Base-by-base conservation (phyloP, 2,329 filamentous ascomycete species). In the Pseudocercospora macadamiae region DNA sequence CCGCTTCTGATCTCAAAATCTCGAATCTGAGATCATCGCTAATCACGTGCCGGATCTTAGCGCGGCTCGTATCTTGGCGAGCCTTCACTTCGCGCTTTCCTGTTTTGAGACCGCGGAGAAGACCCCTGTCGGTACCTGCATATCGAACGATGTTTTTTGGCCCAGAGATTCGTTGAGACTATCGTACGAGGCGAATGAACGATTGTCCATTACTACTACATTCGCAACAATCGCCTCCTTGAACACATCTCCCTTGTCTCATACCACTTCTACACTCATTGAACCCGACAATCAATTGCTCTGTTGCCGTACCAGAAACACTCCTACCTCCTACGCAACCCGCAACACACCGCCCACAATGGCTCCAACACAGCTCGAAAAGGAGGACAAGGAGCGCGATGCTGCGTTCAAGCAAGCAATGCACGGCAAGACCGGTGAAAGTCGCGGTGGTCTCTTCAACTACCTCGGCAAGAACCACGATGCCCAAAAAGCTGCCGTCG, bases 361-460 rank as follows among this genome's bases (percentile, higher is more conserved):
- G 68, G 61, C 64, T 49, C 63, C 30, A 53, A 57, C 62, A 47
- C 60, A 62, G 45, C 78, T 82, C 55, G 80, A 79, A 64, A 71
- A 72, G 26, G 70, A 74, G 54, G 70, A 72, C 61, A 64, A 69
- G 37, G 73, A 72, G 28, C 68, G 73, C 34, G 76, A 77, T 61
- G 87, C 88, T 12, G 87, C 85, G 67, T 99, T 75, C 97, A 97
- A 96, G 86, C 88, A 73, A 89, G 89, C 69, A 87, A 91, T 21
- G 90, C 73, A 90, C 87, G 53, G 83, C 86, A 57, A 87, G 86
- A 72, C 93, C 86, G 77, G 85, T 87, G 66, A 84, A 85, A 63
- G 96, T 96, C 67, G 89, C 93, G 71, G 87, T 87, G 60, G 84
- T 89, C 84, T 97, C 69, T 80, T 85, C 68, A 90, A 93, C 70